phyloP scores from a whole-genome alignment of 2,329 filamentous ascomycete genomes.

The Plenodomus lindquistii region DNA sequence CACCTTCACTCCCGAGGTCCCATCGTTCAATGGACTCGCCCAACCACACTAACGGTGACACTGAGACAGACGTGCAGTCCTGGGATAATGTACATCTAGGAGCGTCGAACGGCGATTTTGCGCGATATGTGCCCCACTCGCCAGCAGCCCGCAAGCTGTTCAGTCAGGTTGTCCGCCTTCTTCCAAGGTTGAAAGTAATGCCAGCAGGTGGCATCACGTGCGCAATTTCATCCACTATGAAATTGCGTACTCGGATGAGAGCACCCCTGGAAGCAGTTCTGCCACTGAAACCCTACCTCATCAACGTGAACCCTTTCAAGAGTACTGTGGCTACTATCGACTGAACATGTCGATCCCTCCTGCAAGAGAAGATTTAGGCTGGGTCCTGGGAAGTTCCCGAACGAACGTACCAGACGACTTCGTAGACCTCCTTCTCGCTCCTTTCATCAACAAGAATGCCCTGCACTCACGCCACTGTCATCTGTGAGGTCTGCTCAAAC shows the following conservation, averaged over 20 bases:
- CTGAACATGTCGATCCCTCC: constrained; percentile 6
- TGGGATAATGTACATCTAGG: constrained; percentile 1
- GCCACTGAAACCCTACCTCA: background rate
- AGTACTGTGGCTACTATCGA: constrained; percentile 5
- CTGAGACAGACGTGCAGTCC: constrained; percentile 1
- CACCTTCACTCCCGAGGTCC: background rate
- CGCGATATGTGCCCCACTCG: constrained; percentile 1
- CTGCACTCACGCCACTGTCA: constrained; percentile 3
- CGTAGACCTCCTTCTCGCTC: constrained; percentile 6
- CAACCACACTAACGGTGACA: constrained; percentile 1
- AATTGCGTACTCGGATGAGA: background rate
- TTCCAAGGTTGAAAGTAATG: constrained; percentile 1
- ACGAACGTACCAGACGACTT: constrained; percentile 2
- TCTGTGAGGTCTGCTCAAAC: constrained; percentile 2
- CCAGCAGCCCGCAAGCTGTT: background rate
- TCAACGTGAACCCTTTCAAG: background rate
- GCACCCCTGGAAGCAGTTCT: constrained; percentile 2
- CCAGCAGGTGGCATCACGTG: constrained; percentile 1
- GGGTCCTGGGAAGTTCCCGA: constrained; percentile 5
- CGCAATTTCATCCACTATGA: constrained; percentile 5
- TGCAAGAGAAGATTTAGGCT: constrained; percentile 2
- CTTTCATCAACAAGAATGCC: background rate
- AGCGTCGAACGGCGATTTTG: constrained; percentile 3
- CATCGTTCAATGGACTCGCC: background rate
- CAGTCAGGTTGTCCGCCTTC: constrained; percentile 1